phyloP scores from a whole-genome alignment of 2,329 filamentous ascomycete genomes.

The Malbranchea cinnamomea region DNA sequence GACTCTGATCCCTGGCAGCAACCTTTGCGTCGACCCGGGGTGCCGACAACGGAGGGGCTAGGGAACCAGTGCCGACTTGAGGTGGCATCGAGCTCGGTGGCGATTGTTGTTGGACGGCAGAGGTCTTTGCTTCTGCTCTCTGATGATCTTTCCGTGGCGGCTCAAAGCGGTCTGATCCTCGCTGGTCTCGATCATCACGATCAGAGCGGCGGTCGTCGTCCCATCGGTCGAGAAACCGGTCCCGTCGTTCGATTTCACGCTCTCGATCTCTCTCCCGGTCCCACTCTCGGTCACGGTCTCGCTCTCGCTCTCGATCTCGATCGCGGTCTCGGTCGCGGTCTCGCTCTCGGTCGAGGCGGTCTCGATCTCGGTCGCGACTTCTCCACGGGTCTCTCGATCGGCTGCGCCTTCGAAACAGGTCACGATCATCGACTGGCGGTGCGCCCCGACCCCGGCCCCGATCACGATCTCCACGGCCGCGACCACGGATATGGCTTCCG shows the following conservation, averaged over 20 bases:
- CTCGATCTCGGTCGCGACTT: slow-evolving; percentile 26
- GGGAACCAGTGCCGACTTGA: slow-evolving; percentile 7
- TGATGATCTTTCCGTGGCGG: slow-evolving; percentile 28
- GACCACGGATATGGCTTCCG: slow-evolving; percentile 25
- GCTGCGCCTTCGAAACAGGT: slow-evolving; percentile 28
- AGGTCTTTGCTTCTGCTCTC: too few species aligned
- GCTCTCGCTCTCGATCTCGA: slow-evolving; percentile 17
- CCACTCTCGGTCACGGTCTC: slow-evolving; percentile 19
- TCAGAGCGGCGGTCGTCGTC: slow-evolving; percentile 18
- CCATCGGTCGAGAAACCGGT: slow-evolving; percentile 17
- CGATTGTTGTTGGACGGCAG: slow-evolving; percentile 12
- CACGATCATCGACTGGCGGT: slow-evolving; percentile 28
- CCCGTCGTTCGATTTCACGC: slow-evolving; percentile 9
- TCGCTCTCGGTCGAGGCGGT: slow-evolving; percentile 12
- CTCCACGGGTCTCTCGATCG: slow-evolving; percentile 30
- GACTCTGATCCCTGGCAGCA: too few species aligned
- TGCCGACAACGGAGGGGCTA: neutral
- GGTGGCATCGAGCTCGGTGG: slow-evolving; percentile 8
- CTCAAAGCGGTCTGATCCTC: slow-evolving; percentile 18
- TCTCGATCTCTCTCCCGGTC: slow-evolving; percentile 17
- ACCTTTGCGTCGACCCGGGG: too few species aligned
- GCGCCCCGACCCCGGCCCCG: slow-evolving; percentile 26
- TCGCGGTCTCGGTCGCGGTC: slow-evolving; percentile 20
- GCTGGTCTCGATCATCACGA: slow-evolving; percentile 13
- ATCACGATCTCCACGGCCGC: slow-evolving; percentile 29